phyloP scores from a whole-genome alignment of 2,329 filamentous ascomycete genomes.

The Colletotrichum scovillei region DNA sequence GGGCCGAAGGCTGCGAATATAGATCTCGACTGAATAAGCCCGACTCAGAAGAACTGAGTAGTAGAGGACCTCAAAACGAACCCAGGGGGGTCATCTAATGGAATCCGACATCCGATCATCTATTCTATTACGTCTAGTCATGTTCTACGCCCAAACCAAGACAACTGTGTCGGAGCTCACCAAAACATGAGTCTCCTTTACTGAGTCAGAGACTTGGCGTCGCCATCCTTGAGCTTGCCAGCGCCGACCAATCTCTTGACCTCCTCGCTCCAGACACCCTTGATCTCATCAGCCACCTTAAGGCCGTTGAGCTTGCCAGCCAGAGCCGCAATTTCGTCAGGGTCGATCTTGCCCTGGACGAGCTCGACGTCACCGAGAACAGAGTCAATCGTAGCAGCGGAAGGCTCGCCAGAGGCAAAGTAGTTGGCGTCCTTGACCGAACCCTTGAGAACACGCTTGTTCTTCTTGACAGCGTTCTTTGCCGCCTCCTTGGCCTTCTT shows the following conservation, averaged over 20 bases:
- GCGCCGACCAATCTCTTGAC: conserved; percentile 80
- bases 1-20: not conserved
- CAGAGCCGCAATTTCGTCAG: conserved; percentile 88
- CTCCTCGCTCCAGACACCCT: conserved; percentile 83
- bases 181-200: not conserved
- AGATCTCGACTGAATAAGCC: not conserved
- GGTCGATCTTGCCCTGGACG: conserved; percentile 87
- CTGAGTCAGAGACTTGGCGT: conserved; percentile 74
- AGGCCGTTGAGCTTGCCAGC: conserved; percentile 83
- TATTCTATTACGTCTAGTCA: conserved; percentile 2
- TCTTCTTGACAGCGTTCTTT: conserved; percentile 99
- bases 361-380: conserved; percentile 89
- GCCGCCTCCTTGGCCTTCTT: conserved; percentile 99
- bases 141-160: not conserved
- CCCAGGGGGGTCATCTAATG: not conserved
- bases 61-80: not conserved
- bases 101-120: not conserved
- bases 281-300: conserved; percentile 86
- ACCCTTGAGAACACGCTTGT: conserved; percentile 95
- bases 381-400: conserved; percentile 82
- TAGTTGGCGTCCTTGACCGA: conserved; percentile 99
- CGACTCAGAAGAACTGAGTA: too few relatives aligned
- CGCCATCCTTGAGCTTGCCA: conserved; percentile 88
- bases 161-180: not conserved
- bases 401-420: conserved; percentile 79